Base-by-base conservation (phyloP, 352 stramenopile species). In the Plasmopara viticola region DNA sequence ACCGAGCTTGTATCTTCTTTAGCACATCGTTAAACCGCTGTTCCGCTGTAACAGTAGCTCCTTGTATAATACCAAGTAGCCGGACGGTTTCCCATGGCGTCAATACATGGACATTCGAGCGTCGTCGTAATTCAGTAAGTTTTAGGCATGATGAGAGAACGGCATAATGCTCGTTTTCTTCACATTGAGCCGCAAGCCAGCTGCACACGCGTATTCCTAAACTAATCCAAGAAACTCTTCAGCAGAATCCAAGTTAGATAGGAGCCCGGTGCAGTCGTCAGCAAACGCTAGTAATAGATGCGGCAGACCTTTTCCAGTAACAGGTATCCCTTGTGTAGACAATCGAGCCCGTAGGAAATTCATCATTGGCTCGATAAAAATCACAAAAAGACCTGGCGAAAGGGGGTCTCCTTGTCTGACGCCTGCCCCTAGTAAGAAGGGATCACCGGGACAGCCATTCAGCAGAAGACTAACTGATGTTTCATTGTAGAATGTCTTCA, bases 311-410 rank as follows among this genome's bases (percentile, higher is more conserved):
- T 35, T 2, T 13, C 18, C 8, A 5, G 49, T 14, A 3, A 58
- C 30, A 1, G 33, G 2, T 2, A 58, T 39, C 1, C 43, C 48
- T 8, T n/a, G 25, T 29, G 5, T 18, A 0, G 35, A 31, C 4
- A 48, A 9, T 0, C 15, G 14, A 1, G 8, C n/a, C 4, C 48
- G 43, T 52, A 42, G 14, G 39, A 58, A 45, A n/a, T 58, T 63
- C 41, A 63, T 9, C 44, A 63, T 53, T 6, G 56, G 56, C 9
- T 63, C 43, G 4, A 63, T 17, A 30, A 58, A 63, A 6, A 62
- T 10, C 1, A 53, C 48, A 33, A 62, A 62, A 0, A 62, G 43
- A 30, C 20, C 48, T 1, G 55, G 48, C 13, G 42, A 53, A 6
- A 62, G 44, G 6, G 48, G 48, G 29, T 58, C 43, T n/a, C 55